These are phyloP conservation scores for Schrenkiella parvula DNA, from an alignment of 345 rosid genomes.

Conservation along the genomic window DNA sequence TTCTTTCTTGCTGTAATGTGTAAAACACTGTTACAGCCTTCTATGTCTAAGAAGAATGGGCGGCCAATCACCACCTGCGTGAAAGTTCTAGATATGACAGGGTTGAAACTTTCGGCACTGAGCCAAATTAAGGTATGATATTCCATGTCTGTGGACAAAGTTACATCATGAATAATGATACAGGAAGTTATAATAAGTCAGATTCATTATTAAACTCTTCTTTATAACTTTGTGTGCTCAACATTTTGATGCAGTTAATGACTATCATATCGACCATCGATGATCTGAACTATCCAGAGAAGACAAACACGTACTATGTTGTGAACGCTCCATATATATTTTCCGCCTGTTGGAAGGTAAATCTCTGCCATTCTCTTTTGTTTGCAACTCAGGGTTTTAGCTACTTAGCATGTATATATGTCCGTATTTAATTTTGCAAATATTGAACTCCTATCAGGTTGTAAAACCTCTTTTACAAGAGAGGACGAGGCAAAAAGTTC, in stretches of 20 bases:
- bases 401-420: not conserved
- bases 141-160: not conserved
- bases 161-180: not conserved
- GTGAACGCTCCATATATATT: constrained; percentile 91
- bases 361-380: not conserved
- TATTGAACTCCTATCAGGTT: constrained; percentile 40
- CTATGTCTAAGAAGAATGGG: constrained; percentile 66
- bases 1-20: constrained; percentile 3
- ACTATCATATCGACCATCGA: constrained; percentile 79
- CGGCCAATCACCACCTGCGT: constrained; percentile 80
- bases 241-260: constrained; percentile 57
- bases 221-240: not conserved
- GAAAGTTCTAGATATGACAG: constrained; percentile 93
- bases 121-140: constrained; percentile 74
- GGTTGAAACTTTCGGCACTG: constrained; percentile 79
- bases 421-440: not conserved
- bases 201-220: not conserved
- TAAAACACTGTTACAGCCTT: constrained; percentile 51
- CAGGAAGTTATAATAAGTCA: not conserved
- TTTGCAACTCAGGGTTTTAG: not conserved
- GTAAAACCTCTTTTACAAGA: constrained; percentile 95
- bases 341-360: constrained; percentile 93
- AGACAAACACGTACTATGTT: constrained; percentile 77
- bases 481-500: constrained; percentile 77
- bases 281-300: constrained; percentile 97